These are phyloP conservation scores for Boeremia exigua DNA, from an alignment of 2,329 filamentous ascomycete genomes.

Conservation along the genomic window DNA sequence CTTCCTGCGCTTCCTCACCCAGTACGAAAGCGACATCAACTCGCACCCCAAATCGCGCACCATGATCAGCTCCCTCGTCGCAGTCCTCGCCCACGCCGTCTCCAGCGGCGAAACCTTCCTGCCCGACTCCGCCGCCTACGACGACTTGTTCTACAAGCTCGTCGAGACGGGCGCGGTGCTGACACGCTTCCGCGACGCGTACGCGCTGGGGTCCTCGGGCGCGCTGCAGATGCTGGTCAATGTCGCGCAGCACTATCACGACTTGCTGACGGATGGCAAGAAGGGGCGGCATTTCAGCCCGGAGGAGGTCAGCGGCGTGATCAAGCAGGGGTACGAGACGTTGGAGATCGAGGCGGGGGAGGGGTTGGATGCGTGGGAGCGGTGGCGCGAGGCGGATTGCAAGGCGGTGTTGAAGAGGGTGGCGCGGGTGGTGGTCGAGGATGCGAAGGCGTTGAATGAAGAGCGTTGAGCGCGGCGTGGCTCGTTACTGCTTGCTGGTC, in stretches of 20 bases:
- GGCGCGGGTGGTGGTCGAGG: slow-evolving; percentile 77
- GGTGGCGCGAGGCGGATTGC: slow-evolving; percentile 85
- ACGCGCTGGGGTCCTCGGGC: slow-evolving; percentile 56
- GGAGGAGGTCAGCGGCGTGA: slow-evolving; percentile 84
- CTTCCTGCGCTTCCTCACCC: slow-evolving; percentile 87
- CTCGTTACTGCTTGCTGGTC: too few relatives aligned
- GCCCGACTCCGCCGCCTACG: slow-evolving; percentile 84
- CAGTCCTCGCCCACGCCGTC: slow-evolving; percentile 81
- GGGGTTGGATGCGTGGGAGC: slow-evolving; percentile 83
- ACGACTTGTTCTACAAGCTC: slow-evolving; percentile 98
- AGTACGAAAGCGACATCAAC: slow-evolving; percentile 80
- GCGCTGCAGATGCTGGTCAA: slow-evolving; percentile 85
- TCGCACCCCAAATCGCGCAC: slow-evolving; percentile 71
- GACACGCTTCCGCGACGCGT: slow-evolving; percentile 80
- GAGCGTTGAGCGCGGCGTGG: slow-evolving; percentile 21
- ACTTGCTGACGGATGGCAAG: slow-evolving; percentile 70
- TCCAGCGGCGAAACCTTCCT: slow-evolving; percentile 90
- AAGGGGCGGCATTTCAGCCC: slow-evolving; percentile 76
- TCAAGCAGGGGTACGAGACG: slow-evolving; percentile 96
- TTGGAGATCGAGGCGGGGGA: slow-evolving; percentile 89
- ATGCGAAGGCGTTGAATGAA: slow-evolving; percentile 61
- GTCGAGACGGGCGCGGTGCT: slow-evolving; percentile 89
- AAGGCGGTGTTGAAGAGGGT: slow-evolving; percentile 86
- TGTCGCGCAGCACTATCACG: slow-evolving; percentile 85
- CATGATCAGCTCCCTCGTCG: slow-evolving; percentile 78